Base-by-base conservation (phyloP, 1,284 basidiomycete species). In the Ceratobasidium sp. region DNA sequence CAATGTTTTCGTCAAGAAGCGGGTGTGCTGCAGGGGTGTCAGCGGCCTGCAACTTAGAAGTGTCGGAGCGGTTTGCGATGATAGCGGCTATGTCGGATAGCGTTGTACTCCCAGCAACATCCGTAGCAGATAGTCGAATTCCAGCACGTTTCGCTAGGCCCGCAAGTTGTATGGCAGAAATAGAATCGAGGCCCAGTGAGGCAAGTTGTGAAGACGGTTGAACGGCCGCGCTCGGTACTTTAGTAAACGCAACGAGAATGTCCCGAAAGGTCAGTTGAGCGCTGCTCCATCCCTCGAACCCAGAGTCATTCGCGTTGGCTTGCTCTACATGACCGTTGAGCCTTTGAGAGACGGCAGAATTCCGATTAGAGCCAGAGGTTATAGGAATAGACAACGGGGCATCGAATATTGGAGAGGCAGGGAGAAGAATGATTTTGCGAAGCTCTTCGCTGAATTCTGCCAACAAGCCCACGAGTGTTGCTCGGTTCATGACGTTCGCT, bases 131-230 rank as follows among this genome's bases (percentile, higher is more conserved):
- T 7, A 77, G 55, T 33, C 56, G 67, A 40, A 77, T 60, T 18
- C 88, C 88, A 12, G 82, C 84, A 64, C 83, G 83, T 53, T 86
- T 85, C 76, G 85, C 86, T 70, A 84, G 86, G 28, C 87, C 84
- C 9, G 86, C 84, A 23, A 90, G 83, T 78, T 87, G 87, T 60
- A 90, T 88, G 23, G 89, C 88, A 40, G 87, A 88, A 73, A 90
- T 90, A 0, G 89, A 89, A 80, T 90, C 89, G n/a, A 90, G 84
- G 10, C 89, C 89, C 6, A 90, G 82, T 6, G 87, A 84, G 46
- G 69, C 78, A 28, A 79, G 64, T 18, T 77, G 75, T 3, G 75
- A 68, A 18, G 53, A 77, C 28, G 75, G 75, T 18, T 23, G 64
- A 42, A 77, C 49, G 33, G n/a, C 56, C n/a, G 75, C 68, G 51